These are phyloP conservation scores for Oemleria cerasiformis DNA, from an alignment of 306 rosid genomes.

Conservation along the genomic window DNA sequence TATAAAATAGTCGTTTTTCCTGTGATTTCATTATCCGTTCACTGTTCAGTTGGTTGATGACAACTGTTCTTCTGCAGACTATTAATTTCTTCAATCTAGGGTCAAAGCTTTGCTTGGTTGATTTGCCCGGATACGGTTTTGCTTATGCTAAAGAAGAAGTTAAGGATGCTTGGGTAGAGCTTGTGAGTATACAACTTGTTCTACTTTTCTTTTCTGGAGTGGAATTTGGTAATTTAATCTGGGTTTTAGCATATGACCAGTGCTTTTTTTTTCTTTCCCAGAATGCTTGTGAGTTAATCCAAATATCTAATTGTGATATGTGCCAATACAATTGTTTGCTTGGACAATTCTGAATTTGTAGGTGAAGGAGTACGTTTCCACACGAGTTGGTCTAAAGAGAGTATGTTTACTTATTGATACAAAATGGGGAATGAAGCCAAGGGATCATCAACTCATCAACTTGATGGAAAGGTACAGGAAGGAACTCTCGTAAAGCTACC, in stretches of 20 bases:
- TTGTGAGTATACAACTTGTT: conserved; percentile 58
- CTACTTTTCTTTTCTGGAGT: conserved; percentile 10
- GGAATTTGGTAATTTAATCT: background rate
- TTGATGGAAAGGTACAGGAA: conserved; percentile 82
- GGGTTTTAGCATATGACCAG: background rate
- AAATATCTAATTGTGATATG: conserved; percentile 5
- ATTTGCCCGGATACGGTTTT: conserved; percentile 98
- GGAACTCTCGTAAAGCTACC: conserved; percentile 1
- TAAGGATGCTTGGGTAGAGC: conserved; percentile 95
- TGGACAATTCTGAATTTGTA: conserved; percentile 28
- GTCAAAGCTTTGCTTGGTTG: conserved; percentile 72
- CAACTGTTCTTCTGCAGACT: conserved; percentile 50
- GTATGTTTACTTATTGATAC: conserved; percentile 91
- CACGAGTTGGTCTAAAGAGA: conserved; percentile 73
- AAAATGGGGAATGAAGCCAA: conserved; percentile 97
- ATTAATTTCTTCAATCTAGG: conserved; percentile 83
- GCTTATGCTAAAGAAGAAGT: conserved; percentile 97
- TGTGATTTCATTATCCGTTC: conserved; percentile 1
- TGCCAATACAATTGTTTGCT: conserved; percentile 5
- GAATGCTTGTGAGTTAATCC: background rate
- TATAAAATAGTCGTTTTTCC: background rate
- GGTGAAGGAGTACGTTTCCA: conserved; percentile 94
- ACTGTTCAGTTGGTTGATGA: conserved; percentile 12
- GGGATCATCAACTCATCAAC: conserved; percentile 79
- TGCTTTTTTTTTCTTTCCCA: background rate